These are phyloP conservation scores for Hibiscus tridactylites DNA, from an alignment of 345 rosid species.

Conservation along the genomic window DNA sequence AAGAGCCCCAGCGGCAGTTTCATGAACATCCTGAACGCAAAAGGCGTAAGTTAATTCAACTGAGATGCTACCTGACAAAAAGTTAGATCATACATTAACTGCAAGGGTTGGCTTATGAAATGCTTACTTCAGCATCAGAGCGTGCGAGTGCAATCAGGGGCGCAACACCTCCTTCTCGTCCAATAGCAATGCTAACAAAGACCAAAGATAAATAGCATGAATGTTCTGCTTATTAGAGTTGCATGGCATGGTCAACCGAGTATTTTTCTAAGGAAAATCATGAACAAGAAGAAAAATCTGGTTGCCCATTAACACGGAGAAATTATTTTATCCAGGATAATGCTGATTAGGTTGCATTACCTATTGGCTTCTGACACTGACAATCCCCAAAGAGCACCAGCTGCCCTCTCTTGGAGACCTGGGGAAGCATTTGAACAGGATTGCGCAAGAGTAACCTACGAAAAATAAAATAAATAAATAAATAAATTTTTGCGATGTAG, in stretches of 20 bases:
- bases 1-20: slow-evolving; percentile 84
- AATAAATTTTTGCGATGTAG: slow-evolving; percentile 5
- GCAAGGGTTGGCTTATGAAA: neutral
- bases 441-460: slow-evolving; percentile 79
- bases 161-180: slow-evolving; percentile 73
- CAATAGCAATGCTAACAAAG: slow-evolving; percentile 55
- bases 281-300: neutral
- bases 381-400: slow-evolving; percentile 97
- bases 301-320: neutral
- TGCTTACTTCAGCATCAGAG: slow-evolving; percentile 59
- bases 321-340: neutral
- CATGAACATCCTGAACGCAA: slow-evolving; percentile 70
- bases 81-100: neutral
- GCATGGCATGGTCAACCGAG: neutral
- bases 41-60: neutral
- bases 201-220: slow-evolving; percentile 6
- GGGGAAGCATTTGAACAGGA: slow-evolving; percentile 81
- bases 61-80: neutral
- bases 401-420: slow-evolving; percentile 98
- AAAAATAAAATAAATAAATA: slow-evolving; percentile 1
- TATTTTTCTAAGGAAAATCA: neutral
- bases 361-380: slow-evolving; percentile 95
- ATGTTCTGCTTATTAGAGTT: neutral
- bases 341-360: slow-evolving; percentile 23
- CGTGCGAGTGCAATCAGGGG: slow-evolving; percentile 64